Percentiles rank a stretch among this genome's conserved stretches.
Evolutionary conservation across 1,139 yeast species (phyloP).

Genomic region (Geotrichum restrictum): DNA sequence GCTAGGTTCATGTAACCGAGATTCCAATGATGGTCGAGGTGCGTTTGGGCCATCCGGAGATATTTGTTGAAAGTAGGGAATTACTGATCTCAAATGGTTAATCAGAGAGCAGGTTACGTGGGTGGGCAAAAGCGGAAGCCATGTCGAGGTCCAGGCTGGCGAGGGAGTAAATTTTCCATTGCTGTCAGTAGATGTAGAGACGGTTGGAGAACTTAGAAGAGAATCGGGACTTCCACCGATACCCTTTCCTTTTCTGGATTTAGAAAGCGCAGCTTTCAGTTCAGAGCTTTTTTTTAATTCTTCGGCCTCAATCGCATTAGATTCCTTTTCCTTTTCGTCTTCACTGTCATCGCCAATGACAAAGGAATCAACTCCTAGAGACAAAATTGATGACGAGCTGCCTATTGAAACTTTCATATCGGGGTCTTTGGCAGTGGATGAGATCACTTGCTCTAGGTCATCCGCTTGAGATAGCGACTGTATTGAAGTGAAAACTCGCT

Average conservation of each 20-base stretch:
- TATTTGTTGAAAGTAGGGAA: slow-evolving; percentile 18
- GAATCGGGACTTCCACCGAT: slow-evolving; percentile 2
- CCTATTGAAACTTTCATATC: slow-evolving; percentile 6
- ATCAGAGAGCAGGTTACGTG: slow-evolving; percentile 21
- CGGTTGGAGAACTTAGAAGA: neutral
- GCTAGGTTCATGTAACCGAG: slow-evolving; percentile 28
- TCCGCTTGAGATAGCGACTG: slow-evolving; percentile 24
- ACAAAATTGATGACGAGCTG: slow-evolving; percentile 1
- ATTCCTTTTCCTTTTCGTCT: slow-evolving; percentile 34
- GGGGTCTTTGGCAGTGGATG: slow-evolving; percentile 9
- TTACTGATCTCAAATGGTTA: slow-evolving; percentile 9
- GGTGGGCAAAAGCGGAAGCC: slow-evolving; percentile 24
- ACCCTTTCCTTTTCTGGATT: slow-evolving; percentile 19
- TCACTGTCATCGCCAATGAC: slow-evolving; percentile 26
- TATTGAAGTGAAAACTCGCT: slow-evolving; percentile 26
- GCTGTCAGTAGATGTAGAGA: neutral
- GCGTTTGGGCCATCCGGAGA: neutral
- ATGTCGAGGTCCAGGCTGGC: slow-evolving; percentile 18
- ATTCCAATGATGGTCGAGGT: slow-evolving; percentile 10
- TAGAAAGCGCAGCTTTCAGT: slow-evolving; percentile 1
- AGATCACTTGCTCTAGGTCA: slow-evolving; percentile 24
- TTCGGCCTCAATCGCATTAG: slow-evolving; percentile 13
- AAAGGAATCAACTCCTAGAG: slow-evolving; percentile 14
- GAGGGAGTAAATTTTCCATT: slow-evolving; percentile 15
- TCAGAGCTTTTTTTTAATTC: slow-evolving; percentile 18